Evolutionary conservation across 768 basidiomycete genomes (phyloP), one percentile per base, ranked within the genome.

Genomic region (Auriscalpium microsporum): DNA sequence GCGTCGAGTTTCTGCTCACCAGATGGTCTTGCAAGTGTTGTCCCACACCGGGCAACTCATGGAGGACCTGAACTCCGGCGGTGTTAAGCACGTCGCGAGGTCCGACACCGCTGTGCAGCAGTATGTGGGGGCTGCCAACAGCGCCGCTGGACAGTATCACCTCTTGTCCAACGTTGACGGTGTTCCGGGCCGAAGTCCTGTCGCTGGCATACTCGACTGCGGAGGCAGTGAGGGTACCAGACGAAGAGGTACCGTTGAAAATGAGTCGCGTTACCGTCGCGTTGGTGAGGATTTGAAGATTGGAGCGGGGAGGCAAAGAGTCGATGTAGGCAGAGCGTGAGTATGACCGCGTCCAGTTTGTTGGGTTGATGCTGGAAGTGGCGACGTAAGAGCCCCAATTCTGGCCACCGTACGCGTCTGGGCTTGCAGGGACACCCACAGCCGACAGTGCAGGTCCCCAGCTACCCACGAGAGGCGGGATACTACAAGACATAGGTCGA

Each of bases 241-340:
- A 64, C 16, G 65, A 57, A 11, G 64, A 58, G 33, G 59, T 54
- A 51, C 62, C 64, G 56, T 66, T 63, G 58, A 81, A 79, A 23
- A 78, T 57, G 42, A 83, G 68, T 21, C 77, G 73, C 2, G 84
- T 79, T 53, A 84, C 86, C 8, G 81, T 83, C 13, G 78, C 72
- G 53, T 79, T 78, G 9, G 79, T 71, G 21, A 87, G 72, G 57
- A 89, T 78, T 62, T 81, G 78, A 42, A 87, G 75, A 63, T 87
- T 87, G 53, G 74, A 55, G 45, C 84, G 78, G 19, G 81, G 76
- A 0, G 83, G 80, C 1, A 85, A 73, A 4, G 79, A 73, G 66
- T 86, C 85, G 65, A 84, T 80, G 72, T 85, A 85, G 3, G 73
- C 78, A 1, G 82, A 76, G 56, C 79, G 75, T n/a, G 83, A 73